Conservation (phyloP, 331 rosid species). For the Ulmus americana region DNA sequence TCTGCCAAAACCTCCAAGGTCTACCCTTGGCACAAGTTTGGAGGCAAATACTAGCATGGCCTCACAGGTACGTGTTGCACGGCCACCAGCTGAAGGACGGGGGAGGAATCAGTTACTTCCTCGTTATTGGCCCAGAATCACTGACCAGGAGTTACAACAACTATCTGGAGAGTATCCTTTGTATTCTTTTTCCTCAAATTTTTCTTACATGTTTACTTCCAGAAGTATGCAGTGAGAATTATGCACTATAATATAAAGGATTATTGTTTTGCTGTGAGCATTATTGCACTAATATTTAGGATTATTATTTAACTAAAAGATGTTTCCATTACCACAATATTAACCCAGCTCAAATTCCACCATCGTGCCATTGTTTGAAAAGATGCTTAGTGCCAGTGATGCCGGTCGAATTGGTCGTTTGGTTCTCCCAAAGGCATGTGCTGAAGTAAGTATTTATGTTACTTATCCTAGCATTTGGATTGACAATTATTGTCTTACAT, state of each 20-base stretch:
- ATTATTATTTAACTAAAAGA: slow-evolving; percentile 13
- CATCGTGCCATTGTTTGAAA: slow-evolving; percentile 91
- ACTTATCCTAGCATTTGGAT: slow-evolving; percentile 11
- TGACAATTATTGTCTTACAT: slow-evolving; percentile 3
- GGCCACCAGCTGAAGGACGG: slow-evolving; percentile 99
- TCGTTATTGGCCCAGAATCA: slow-evolving; percentile 99
- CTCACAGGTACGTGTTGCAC: slow-evolving; percentile 88
- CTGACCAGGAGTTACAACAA: slow-evolving; percentile 96
- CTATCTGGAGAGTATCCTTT: slow-evolving; percentile 96
- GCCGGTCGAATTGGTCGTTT: slow-evolving; percentile 99
- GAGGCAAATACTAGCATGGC: slow-evolving; percentile 55
- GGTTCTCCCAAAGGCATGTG: slow-evolving; percentile 99
- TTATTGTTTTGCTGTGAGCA: too few relatives aligned
- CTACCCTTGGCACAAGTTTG: slow-evolving; percentile 49
- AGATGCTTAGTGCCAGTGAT: slow-evolving; percentile 99
- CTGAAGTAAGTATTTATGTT: slow-evolving; percentile 57
- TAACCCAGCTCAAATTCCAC: slow-evolving; percentile 81
- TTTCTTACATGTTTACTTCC: not conserved
- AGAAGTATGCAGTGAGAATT: too few relatives aligned
- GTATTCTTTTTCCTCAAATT: slow-evolving; percentile 11
- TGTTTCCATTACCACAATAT: slow-evolving; percentile 53
- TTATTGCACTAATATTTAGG: not conserved
- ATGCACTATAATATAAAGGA: too few relatives aligned
- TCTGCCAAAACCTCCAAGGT: slow-evolving; percentile 79
- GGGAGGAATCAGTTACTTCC: slow-evolving; percentile 98